Conservation (phyloP, 768 basidiomycete species). For the Termitomyces heimii region DNA sequence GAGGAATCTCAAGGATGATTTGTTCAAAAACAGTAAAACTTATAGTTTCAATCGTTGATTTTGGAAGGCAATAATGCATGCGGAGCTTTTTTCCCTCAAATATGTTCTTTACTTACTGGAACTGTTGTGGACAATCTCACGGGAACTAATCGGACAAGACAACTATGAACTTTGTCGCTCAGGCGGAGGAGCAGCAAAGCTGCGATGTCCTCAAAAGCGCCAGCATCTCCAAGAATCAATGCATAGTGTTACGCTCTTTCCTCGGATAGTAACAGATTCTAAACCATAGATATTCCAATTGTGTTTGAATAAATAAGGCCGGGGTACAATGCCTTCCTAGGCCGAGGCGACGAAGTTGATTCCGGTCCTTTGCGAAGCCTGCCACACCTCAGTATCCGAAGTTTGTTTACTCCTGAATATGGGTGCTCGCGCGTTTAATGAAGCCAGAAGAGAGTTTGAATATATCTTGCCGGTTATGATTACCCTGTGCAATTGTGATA, state of each 20-base stretch:
- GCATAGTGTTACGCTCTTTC: neutral
- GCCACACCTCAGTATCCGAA: neutral
- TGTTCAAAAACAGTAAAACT: no score
- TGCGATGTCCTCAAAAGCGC: neutral
- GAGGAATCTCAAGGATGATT: no score
- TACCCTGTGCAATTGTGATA: neutral
- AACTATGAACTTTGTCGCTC: no score
- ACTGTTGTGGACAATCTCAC: no score
- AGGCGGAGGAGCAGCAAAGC: no score
- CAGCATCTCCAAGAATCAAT: neutral
- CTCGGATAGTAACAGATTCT: no score
- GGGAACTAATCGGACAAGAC: no score
- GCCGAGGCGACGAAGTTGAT: neutral
- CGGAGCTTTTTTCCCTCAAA: no score
- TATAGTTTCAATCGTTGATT: no score
- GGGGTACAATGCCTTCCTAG: neutral
- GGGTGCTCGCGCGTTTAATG: neutral
- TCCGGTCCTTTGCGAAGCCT: neutral
- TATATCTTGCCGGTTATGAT: conserved; percentile 1
- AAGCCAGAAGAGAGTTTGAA: neutral
- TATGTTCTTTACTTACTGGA: no score
- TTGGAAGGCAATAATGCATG: no score
- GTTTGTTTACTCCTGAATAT: neutral
- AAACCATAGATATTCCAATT: no score
- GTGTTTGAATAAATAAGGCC: neutral